Percentiles rank a stretch among this genome's conserved stretches.
Evolutionary conservation across 257 asterid genomes (phyloP).

Genomic region (Solanum tacnaense): DNA sequence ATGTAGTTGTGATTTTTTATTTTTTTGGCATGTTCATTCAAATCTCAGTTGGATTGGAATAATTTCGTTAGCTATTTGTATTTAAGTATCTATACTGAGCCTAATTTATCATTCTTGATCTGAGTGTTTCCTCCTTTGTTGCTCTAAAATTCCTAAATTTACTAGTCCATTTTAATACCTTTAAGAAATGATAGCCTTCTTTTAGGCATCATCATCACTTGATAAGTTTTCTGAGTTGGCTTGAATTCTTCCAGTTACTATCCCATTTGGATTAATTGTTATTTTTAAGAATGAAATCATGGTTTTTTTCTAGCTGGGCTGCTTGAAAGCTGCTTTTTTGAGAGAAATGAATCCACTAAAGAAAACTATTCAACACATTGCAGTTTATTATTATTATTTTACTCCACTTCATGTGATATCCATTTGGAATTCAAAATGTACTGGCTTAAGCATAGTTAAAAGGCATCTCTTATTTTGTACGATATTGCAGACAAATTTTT

Average conservation of each 20-base stretch:
- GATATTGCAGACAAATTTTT: not conserved
- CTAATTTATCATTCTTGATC: not conserved
- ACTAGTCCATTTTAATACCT: not conserved
- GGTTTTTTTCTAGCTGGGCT: not conserved
- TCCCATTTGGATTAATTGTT: not conserved
- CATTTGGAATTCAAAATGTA: not conserved
- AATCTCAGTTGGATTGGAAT: not conserved
- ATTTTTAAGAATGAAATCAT: not conserved
- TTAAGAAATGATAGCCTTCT: not conserved
- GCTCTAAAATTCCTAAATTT: not conserved
- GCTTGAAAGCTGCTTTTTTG: not conserved
- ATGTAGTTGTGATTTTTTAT: too few species aligned
- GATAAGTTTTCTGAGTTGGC: not conserved
- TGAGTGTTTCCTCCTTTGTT: not conserved
- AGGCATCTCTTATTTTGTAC: not conserved
- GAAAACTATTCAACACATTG: not conserved
- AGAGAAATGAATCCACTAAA: not conserved
- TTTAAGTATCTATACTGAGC: not conserved
- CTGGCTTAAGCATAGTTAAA: not conserved
- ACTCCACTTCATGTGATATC: not conserved
- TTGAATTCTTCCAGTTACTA: not conserved
- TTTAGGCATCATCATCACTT: not conserved
- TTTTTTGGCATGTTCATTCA: not conserved
- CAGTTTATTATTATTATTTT: not conserved
- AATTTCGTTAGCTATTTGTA: not conserved